A percentile compares a stretch with the other conserved stretches of the same genome.
These are phyloP conservation scores for Nemania bipapillata DNA, from an alignment of 2,329 filamentous ascomycete genomes.

Conservation along the genomic window DNA sequence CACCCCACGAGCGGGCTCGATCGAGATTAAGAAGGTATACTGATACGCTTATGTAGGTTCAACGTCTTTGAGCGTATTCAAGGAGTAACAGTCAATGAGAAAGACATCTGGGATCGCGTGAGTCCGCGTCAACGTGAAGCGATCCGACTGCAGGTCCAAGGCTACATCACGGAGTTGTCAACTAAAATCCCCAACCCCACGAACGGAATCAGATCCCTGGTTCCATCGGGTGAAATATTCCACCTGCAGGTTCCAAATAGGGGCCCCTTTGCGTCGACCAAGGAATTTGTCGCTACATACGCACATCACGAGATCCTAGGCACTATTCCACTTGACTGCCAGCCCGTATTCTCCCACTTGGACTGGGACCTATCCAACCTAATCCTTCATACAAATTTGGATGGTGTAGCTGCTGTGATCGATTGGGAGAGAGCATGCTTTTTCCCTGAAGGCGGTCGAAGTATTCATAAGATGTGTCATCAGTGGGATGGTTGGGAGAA, in stretches of 20 bases:
- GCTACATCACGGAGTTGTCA: neutral
- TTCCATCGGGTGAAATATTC: neutral
- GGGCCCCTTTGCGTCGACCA: neutral
- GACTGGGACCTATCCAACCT: neutral
- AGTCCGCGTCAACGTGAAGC: constrained; percentile 2
- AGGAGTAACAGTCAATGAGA: neutral
- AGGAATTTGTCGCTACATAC: neutral
- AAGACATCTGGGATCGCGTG: neutral
- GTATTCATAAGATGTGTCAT: neutral
- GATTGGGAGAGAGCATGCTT: neutral
- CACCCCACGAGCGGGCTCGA: neutral
- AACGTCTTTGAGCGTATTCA: neutral
- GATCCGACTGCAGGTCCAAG: neutral
- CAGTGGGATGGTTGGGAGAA: constrained; percentile 1
- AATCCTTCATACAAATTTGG: neutral
- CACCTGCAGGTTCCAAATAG: neutral
- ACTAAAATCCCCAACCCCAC: neutral
- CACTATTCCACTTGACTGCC: neutral
- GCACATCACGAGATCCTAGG: neutral
- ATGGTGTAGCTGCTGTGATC: neutral
- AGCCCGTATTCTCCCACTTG: neutral
- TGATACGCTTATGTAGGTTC: neutral
- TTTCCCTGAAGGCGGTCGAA: constrained; percentile 1
- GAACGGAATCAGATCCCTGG: neutral
- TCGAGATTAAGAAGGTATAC: neutral